Conservation (phyloP, 2,329 filamentous ascomycete genomes). For the Plenodomus lindquistii region DNA sequence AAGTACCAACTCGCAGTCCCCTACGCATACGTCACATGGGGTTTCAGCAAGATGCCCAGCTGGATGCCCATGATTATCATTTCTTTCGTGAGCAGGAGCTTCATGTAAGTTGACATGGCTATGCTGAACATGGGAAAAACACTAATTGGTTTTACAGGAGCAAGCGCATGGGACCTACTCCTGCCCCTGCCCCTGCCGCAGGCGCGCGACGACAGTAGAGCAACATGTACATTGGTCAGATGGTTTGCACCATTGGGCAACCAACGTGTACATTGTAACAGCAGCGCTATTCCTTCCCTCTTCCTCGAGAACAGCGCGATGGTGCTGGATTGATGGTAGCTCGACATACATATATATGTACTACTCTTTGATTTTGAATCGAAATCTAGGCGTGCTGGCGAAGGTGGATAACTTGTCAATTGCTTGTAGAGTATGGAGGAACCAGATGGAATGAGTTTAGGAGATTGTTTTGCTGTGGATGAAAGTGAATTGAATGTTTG, state of each 20-base stretch:
- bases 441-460: no score
- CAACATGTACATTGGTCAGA: no score
- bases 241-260: no score
- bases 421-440: no score
- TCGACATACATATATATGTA: neutral
- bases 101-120: conserved; percentile 65
- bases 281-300: no score
- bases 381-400: no score
- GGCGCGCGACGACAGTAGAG: neutral
- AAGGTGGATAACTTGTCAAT: no score
- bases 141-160: conserved; percentile 5
- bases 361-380: neutral
- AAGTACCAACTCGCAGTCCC: conserved; percentile 66
- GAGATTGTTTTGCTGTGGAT: no score
- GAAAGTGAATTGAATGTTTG: no score
- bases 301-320: neutral
- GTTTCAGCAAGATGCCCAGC: conserved; percentile 61
- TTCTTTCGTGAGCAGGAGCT: conserved; percentile 71
- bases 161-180: conserved; percentile 11
- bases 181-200: neutral
- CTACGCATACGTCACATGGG: conserved; percentile 69
- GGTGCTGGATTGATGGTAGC: neutral
- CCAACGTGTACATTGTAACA: no score
- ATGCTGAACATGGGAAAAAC: neutral
- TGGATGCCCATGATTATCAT: conserved; percentile 80